Conservation (phyloP, 768 basidiomycete species). For the Exidia glandulosa region DNA sequence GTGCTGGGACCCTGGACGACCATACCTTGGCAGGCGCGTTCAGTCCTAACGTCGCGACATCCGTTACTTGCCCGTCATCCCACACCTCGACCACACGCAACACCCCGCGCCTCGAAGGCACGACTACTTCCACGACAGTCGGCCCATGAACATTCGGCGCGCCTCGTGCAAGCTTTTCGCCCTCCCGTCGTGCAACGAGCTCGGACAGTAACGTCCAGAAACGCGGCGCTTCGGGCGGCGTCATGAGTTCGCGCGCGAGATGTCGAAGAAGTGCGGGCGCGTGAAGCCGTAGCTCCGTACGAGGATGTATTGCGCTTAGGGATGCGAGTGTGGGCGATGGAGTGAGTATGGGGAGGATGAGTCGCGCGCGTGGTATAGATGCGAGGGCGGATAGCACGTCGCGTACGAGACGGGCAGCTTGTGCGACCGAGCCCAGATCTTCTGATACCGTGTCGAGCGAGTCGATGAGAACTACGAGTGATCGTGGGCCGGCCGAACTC, state of each 20-base stretch:
- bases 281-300: conserved; percentile 56
- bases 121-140: conserved; percentile 46
- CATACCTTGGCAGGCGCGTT: not conserved
- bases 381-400: conserved; percentile 34
- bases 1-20: too few species aligned
- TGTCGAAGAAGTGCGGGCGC: conserved; percentile 59
- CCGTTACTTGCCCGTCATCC: conserved; percentile 20
- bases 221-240: conserved; percentile 61
- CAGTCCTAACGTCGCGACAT: conserved; percentile 24
- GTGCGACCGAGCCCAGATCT: conserved; percentile 44
- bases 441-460: conserved; percentile 55
- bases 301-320: conserved; percentile 52
- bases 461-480: conserved; percentile 60
- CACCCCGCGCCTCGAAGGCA: conserved; percentile 43
- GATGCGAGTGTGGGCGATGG: conserved; percentile 40
- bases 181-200: conserved; percentile 46
- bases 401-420: conserved; percentile 41
- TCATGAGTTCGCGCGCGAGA: conserved; percentile 59
- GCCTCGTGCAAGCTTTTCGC: conserved; percentile 51
- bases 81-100: conserved; percentile 60
- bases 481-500: too few species aligned
- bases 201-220: conserved; percentile 77
- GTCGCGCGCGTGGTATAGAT: conserved; percentile 29
- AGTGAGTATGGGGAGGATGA: conserved; percentile 46
- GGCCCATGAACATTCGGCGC: conserved; percentile 35